These are phyloP conservation scores for Stagonosporopsis vannaccii DNA, from an alignment of 2,329 filamentous ascomycete species.

Conservation along the genomic window DNA sequence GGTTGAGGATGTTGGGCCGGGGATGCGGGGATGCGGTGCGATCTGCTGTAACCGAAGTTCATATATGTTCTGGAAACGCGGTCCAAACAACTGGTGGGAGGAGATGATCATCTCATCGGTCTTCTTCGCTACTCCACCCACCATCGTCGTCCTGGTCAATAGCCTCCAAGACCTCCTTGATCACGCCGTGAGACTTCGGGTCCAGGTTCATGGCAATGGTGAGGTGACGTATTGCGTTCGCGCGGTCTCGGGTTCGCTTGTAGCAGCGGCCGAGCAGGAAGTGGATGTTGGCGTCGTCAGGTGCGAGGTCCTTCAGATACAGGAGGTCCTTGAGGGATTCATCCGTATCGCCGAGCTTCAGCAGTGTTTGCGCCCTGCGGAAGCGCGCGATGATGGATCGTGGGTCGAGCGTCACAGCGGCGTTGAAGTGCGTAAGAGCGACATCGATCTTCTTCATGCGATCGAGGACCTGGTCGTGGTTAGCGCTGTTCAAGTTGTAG, in stretches of 20 bases:
- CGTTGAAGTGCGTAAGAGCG: slow-evolving; percentile 81
- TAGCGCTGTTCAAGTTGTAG: not conserved
- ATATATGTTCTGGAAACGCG: not conserved
- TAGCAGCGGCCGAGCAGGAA: slow-evolving; percentile 85
- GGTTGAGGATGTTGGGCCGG: slow-evolving; percentile 4
- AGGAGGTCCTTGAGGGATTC: slow-evolving; percentile 82
- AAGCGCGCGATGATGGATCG: slow-evolving; percentile 83
- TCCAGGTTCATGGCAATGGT: slow-evolving; percentile 95
- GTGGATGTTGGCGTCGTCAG: slow-evolving; percentile 94
- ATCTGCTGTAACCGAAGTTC: not conserved
- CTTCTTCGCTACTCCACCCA: slow-evolving; percentile 45
- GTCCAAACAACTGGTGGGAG: not conserved
- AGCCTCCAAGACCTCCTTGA: slow-evolving; percentile 96
- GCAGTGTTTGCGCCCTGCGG: slow-evolving; percentile 87
- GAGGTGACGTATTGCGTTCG: slow-evolving; percentile 87
- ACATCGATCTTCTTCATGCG: slow-evolving; percentile 82
- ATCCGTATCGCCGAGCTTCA: slow-evolving; percentile 74
- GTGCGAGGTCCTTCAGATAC: slow-evolving; percentile 87
- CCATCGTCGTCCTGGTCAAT: slow-evolving; percentile 75
- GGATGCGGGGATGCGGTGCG: too few relatives aligned
- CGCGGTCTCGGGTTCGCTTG: slow-evolving; percentile 66
- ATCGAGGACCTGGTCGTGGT: slow-evolving; percentile 65
- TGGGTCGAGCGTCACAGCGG: slow-evolving; percentile 83
- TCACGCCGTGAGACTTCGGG: slow-evolving; percentile 92
- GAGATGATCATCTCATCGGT: slow-evolving; percentile 23